Percentiles rank a stretch among this genome's conserved stretches.
Evolutionary conservation across 2,329 filamentous ascomycete species (phyloP).

Genomic region (Hypoxylon sp.): DNA sequence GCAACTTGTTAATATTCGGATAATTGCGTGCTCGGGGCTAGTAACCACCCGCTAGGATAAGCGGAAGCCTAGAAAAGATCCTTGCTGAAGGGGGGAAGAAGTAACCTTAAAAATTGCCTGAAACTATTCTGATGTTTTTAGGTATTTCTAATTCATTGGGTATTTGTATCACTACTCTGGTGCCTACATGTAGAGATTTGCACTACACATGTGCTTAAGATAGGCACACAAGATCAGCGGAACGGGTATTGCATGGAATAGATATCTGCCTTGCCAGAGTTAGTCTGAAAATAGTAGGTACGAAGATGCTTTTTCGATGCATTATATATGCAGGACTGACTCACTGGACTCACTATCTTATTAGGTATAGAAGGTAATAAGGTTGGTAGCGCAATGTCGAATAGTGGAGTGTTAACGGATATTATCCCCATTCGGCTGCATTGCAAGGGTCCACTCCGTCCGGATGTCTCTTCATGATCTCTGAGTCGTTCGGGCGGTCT

Average conservation of each 20-base stretch:
- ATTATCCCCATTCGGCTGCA: background rate
- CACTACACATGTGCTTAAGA: background rate
- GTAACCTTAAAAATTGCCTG: constrained; percentile 31
- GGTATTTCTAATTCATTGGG: background rate
- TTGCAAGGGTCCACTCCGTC: background rate
- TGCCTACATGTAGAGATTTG: constrained; percentile 10
- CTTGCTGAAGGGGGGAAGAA: constrained; percentile 30
- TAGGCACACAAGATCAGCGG: background rate
- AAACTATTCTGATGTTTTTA: constrained; percentile 28
- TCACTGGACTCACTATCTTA: constrained; percentile 9
- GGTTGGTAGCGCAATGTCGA: background rate
- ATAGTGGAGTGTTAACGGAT: background rate
- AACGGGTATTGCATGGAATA: background rate
- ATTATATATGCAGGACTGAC: background rate
- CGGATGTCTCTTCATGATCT: background rate
- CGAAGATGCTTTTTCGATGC: background rate
- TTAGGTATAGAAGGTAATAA: background rate
- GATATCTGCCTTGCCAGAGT: constrained; percentile 1
- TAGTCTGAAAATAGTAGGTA: constrained; percentile 18
- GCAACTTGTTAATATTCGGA: constrained; percentile 33
- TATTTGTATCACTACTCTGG: background rate
- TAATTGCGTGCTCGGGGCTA: constrained; percentile 39
- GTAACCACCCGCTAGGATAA: constrained; percentile 20
- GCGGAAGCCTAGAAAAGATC: constrained; percentile 21
- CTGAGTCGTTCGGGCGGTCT: background rate